A percentile compares a stretch with the other conserved stretches of the same genome.
Conservation (phyloP, 2,329 filamentous ascomycete species). For the Penicillium griseofulvum region DNA sequence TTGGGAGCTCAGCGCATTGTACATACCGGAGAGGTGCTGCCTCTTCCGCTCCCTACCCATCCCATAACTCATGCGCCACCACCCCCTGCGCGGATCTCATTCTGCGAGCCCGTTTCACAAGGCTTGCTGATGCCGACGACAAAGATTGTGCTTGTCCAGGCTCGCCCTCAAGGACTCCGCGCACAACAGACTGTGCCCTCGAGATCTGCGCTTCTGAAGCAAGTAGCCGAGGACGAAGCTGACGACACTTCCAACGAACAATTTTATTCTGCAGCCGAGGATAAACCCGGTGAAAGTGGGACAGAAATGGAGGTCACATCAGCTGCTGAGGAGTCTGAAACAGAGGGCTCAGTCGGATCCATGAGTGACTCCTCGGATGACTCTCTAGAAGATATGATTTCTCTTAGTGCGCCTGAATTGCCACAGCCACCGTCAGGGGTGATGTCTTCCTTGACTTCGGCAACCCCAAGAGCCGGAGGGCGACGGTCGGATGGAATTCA, state of each 20-base stretch:
- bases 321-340: constrained; percentile 62
- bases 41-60: constrained; percentile 72
- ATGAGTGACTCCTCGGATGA: constrained; percentile 86
- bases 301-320: constrained; percentile 54
- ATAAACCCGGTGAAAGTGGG: constrained; percentile 51
- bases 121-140: constrained; percentile 74
- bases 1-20: constrained; percentile 71
- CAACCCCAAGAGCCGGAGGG: constrained; percentile 73
- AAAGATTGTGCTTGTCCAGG: constrained; percentile 72
- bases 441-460: constrained; percentile 74
- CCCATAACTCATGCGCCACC: constrained; percentile 81
- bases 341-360: constrained; percentile 45
- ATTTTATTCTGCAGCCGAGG: constrained; percentile 89
- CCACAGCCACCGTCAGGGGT: constrained; percentile 75
- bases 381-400: constrained; percentile 90
- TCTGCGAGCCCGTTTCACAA: constrained; percentile 94
- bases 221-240: constrained; percentile 58
- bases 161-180: constrained; percentile 44
- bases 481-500: constrained; percentile 70
- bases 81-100: constrained; percentile 79
- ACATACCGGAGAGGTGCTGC: constrained; percentile 79
- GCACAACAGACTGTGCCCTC: constrained; percentile 47
- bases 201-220: constrained; percentile 56
- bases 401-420: constrained; percentile 74
- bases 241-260: constrained; percentile 86